Conservation (phyloP, 192 early-diverging fungal genomes). For the Blastocladiella britannica region DNA sequence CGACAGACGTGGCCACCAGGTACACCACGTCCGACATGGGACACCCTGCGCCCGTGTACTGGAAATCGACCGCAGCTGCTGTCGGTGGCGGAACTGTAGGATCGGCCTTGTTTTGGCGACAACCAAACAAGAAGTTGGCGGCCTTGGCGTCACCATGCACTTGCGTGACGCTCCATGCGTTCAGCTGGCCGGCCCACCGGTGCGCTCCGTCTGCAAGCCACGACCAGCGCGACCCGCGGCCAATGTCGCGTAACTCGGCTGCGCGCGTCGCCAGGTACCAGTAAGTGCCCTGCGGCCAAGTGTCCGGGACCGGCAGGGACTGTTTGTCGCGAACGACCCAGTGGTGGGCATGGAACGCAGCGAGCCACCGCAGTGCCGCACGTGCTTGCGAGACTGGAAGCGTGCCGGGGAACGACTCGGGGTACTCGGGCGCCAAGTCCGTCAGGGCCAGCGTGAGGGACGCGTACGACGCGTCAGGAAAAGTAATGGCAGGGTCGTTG, state of each 20-base stretch:
- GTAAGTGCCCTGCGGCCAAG: slow-evolving; percentile 11
- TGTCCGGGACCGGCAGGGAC: neutral
- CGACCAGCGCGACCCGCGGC: neutral
- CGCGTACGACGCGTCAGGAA: neutral
- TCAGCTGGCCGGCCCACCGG: neutral
- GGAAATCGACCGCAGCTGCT: slow-evolving; percentile 9
- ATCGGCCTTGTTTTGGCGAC: too few relatives aligned
- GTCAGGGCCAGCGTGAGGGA: slow-evolving; percentile 4
- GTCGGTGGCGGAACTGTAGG: neutral
- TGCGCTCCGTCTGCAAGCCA: neutral
- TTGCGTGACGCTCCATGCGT: slow-evolving; percentile 5
- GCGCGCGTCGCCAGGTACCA: slow-evolving; percentile 12
- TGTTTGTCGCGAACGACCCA: neutral
- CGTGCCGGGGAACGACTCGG: neutral
- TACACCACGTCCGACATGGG: slow-evolving; percentile 13
- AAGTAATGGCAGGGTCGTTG: neutral
- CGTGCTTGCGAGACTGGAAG: slow-evolving; percentile 1
- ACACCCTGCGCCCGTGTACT: slow-evolving; percentile 12
- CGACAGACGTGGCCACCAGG: slow-evolving; percentile 7
- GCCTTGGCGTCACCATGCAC: slow-evolving; percentile 17
- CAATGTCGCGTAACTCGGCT: slow-evolving; percentile 5
- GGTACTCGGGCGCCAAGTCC: slow-evolving; percentile 6
- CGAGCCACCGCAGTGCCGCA: slow-evolving; percentile 10
- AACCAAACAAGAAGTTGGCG: slow-evolving; percentile 14
- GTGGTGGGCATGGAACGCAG: slow-evolving; percentile 14